A percentile compares a stretch with the other conserved stretches of the same genome.
These are phyloP conservation scores for Pleurotus eryngii DNA, from an alignment of 768 basidiomycete genomes.

Conservation along the genomic window DNA sequence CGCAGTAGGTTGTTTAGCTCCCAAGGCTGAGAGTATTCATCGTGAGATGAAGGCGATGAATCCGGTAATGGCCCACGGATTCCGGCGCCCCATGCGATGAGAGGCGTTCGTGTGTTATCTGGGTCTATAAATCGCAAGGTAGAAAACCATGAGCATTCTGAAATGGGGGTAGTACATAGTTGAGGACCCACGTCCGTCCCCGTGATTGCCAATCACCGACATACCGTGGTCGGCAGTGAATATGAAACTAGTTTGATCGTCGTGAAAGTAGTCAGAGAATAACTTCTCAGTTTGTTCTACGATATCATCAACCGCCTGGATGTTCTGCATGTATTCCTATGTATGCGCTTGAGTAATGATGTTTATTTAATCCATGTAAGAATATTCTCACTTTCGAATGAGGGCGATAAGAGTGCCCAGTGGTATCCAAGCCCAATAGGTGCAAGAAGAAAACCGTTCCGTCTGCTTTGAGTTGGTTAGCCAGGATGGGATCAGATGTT, in stretches of 20 bases:
- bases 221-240: slow-evolving; percentile 92
- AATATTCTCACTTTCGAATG: slow-evolving; percentile 54
- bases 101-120: slow-evolving; percentile 83
- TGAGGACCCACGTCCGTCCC: slow-evolving; percentile 66
- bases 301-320: slow-evolving; percentile 73
- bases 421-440: slow-evolving; percentile 80
- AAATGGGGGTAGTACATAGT: background rate
- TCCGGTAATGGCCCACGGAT: slow-evolving; percentile 67
- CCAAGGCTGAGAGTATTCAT: slow-evolving; percentile 69
- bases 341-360: too few relatives aligned
- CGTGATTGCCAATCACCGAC: slow-evolving; percentile 86
- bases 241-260: slow-evolving; percentile 68
- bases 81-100: slow-evolving; percentile 77
- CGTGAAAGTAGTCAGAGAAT: slow-evolving; percentile 59
- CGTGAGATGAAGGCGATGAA: slow-evolving; percentile 57
- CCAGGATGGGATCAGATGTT: slow-evolving; percentile 44
- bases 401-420: slow-evolving; percentile 83
- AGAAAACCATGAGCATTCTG: slow-evolving; percentile 6
- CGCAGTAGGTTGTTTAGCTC: slow-evolving; percentile 52
- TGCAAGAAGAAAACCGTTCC: slow-evolving; percentile 82
- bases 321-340: slow-evolving; percentile 85
- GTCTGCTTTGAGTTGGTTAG: slow-evolving; percentile 48
- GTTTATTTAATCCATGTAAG: too few relatives aligned
- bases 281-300: slow-evolving; percentile 64
- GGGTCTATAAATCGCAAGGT: slow-evolving; percentile 52